phyloP scores from a whole-genome alignment of 2,329 filamentous ascomycete genomes.

The Ophiocordyceps camponoti-leonardi region DNA sequence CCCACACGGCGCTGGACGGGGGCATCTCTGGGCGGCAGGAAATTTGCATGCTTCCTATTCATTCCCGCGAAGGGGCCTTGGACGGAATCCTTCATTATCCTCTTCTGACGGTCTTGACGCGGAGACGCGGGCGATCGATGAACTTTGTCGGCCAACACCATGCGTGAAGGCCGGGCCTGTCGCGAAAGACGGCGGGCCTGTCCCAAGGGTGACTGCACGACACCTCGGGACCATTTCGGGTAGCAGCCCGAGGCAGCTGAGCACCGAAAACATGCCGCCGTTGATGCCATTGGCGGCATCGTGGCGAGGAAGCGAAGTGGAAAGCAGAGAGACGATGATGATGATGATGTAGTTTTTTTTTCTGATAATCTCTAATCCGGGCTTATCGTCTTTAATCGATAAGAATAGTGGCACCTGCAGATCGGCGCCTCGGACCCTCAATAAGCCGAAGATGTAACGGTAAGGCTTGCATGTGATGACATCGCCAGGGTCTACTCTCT shows the following conservation, averaged over 20 bases:
- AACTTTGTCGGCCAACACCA: constrained; percentile 39
- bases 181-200: constrained; percentile 18
- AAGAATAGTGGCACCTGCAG: not conserved
- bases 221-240: constrained; percentile 2
- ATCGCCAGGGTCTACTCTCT: too few relatives aligned
- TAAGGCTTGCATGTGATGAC: too few relatives aligned
- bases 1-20: not conserved
- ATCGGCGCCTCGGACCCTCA: not conserved
- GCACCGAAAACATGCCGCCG: constrained; percentile 6
- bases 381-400: constrained; percentile 11
- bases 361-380: not conserved
- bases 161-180: constrained; percentile 29
- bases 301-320: not conserved
- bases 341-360: not conserved
- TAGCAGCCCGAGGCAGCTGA: constrained; percentile 3
- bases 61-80: constrained; percentile 37
- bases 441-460: not conserved
- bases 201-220: constrained; percentile 14
- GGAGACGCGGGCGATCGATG: constrained; percentile 19
- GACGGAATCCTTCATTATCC: constrained; percentile 4
- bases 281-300: constrained; percentile 5
- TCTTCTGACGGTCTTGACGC: constrained; percentile 9
- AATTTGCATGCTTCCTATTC: constrained; percentile 25
- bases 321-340: not conserved
- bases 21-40: constrained; percentile 4